Base-by-base conservation (phyloP, 805 yeast genomes). In the Candida pseudoglaebosa region DNA sequence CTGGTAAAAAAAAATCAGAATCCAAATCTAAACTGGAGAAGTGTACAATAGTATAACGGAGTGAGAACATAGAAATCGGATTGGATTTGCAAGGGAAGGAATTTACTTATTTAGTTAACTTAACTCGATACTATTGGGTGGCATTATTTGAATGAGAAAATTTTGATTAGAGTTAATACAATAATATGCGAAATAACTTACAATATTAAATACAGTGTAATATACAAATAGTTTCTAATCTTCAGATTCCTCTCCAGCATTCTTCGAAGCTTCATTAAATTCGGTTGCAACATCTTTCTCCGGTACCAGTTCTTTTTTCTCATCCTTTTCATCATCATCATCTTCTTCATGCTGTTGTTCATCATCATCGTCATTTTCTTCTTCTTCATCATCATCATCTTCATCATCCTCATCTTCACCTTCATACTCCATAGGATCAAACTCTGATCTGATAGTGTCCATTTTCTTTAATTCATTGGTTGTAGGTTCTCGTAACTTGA, bases 371-470 rank as follows among this genome's bases (percentile, higher is more conserved):
- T 45, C 54, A 8, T 54, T 53, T 16, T 48, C 38, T 13, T 57
- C 62, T 12, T 57, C 64, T 14, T 44, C 57, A 9, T 50, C 61
- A 2, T 55, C 70, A 15, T 60, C 66, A 15, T 59, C 71, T 13
- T 59, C 69, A 16, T 61, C 75, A 6, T 67, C 76, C 8, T 75
- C 76, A 32, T 80, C 84, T 28, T 75, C 81, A 16, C 72, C 82
- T 48, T 77, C 81, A 56, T 82, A 85, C 50, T 81, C 84, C 67
- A 84, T 82, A 28, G 93, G 91, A 63, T 86, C 95, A 52, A 67
- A 86, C 43, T 67, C 74, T 34, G 84, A 77, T 65, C 95, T 75
- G 26, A 70, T 57, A 39, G 70, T 73, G 57, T 88, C 95, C 67
- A 91, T 75, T 38, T 66, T 67, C 46, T 75, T 77, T 45, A 78